These are phyloP conservation scores for Carex kokanica DNA, from an alignment of 176 grass and related monocot species.

Conservation along the genomic window DNA sequence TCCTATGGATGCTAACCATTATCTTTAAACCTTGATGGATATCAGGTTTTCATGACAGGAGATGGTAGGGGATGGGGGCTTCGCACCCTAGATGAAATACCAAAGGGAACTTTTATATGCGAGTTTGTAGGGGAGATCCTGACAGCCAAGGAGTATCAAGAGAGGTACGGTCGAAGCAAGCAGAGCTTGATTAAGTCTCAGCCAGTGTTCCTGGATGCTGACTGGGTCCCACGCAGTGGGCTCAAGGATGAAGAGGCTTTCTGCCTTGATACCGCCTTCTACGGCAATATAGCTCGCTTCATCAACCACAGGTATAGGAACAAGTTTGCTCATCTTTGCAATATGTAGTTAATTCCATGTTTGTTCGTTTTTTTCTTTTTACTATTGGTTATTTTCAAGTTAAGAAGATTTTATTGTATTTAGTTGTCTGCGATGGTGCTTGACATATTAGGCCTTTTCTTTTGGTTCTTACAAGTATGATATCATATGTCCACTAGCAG, in stretches of 20 bases:
- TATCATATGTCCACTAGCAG: neutral
- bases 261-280: constrained; percentile 64
- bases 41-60: constrained; percentile 60
- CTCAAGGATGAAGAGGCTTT: constrained; percentile 59
- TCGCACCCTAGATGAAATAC: constrained; percentile 52
- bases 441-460: neutral
- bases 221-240: constrained; percentile 40
- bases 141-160: constrained; percentile 55
- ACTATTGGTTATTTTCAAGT: neutral
- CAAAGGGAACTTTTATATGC: constrained; percentile 76
- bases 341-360: neutral
- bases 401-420: neutral
- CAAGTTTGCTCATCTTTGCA: neutral
- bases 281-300: constrained; percentile 70
- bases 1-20: neutral
- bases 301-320: constrained; percentile 63
- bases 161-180: constrained; percentile 37
- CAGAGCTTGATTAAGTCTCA: constrained; percentile 46
- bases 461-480: neutral
- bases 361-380: neutral
- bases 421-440: neutral
- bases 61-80: constrained; percentile 79
- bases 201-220: constrained; percentile 59
- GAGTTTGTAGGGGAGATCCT: constrained; percentile 75
- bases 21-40: neutral